A percentile compares a stretch with the other conserved stretches of the same genome.
Conservation (phyloP, 2,329 filamentous ascomycete genomes). For the Monilinia polystroma region DNA sequence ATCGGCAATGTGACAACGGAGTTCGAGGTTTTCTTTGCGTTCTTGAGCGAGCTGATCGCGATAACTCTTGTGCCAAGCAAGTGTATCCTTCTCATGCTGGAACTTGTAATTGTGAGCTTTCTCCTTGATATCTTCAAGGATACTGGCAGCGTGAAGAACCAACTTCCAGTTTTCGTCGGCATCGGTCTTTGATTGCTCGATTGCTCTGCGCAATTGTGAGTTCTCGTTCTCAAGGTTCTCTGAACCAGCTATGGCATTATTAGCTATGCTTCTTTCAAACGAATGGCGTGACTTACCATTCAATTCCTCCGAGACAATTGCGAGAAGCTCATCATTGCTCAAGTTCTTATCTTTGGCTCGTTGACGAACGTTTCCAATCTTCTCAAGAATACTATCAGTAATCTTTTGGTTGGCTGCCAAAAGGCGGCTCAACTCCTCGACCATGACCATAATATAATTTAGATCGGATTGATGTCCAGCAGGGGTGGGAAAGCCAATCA, state of each 20-base stretch:
- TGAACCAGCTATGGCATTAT: constrained; percentile 14
- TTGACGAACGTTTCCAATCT: constrained; percentile 60
- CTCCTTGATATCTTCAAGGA: constrained; percentile 57
- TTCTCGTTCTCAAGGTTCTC: constrained; percentile 60
- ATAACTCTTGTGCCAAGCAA: constrained; percentile 65
- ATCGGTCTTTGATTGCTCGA: constrained; percentile 60
- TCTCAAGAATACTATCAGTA: constrained; percentile 63
- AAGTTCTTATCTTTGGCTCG: constrained; percentile 49
- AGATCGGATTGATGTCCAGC: constrained; percentile 67
- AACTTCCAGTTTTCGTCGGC: constrained; percentile 61
- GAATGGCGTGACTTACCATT: constrained; percentile 46
- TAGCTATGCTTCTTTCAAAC: constrained; percentile 20
- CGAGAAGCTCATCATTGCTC: constrained; percentile 59
- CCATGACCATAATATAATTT: constrained; percentile 67
- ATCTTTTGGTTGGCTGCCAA: constrained; percentile 53
- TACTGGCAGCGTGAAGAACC: constrained; percentile 54
- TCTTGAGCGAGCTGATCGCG: constrained; percentile 63
- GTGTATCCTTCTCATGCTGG: constrained; percentile 60
- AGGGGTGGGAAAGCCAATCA: constrained; percentile 52
- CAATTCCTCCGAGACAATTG: constrained; percentile 55
- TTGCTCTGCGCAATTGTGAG: constrained; percentile 59
- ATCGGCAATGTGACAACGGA: constrained; percentile 66
- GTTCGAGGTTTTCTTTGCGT: constrained; percentile 60
- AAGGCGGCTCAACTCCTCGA: constrained; percentile 57
- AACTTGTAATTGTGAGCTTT: constrained; percentile 67